These are phyloP conservation scores for Zoysia japonica DNA, from an alignment of 176 grass and related monocot genomes.

Conservation along the genomic window DNA sequence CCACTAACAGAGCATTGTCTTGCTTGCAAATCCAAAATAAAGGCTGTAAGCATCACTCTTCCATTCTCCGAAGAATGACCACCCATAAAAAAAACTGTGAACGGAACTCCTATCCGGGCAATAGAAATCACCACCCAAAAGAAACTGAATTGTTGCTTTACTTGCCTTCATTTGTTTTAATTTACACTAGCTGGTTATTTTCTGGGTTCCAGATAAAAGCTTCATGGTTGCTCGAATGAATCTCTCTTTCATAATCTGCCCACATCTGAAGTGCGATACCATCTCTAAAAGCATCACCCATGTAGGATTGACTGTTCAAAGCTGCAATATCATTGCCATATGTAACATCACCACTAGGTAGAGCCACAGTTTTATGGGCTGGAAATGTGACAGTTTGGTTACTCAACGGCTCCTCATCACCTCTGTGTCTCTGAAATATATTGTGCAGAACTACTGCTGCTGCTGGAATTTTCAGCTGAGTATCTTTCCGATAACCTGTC, in stretches of 20 bases:
- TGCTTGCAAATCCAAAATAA: neutral
- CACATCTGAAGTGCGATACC: conserved; percentile 50
- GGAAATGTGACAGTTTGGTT: neutral
- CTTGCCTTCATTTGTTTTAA: neutral
- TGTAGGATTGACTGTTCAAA: conserved; percentile 34
- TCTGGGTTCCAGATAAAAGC: neutral
- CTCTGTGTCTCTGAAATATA: conserved; percentile 44
- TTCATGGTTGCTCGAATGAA: neutral
- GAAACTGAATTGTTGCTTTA: neutral
- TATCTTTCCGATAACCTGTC: conserved; percentile 49
- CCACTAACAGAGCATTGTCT: neutral
- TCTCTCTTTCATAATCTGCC: conserved; percentile 25
- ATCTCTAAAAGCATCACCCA: conserved; percentile 38
- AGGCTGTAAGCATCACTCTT: neutral
- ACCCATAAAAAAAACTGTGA: neutral
- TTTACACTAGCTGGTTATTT: neutral
- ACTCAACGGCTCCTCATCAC: neutral
- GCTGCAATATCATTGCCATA: conserved; percentile 35
- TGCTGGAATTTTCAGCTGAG: conserved; percentile 51
- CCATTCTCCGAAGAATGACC: neutral
- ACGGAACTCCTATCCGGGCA: neutral
- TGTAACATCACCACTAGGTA: conserved; percentile 24
- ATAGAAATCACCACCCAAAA: too few relatives aligned
- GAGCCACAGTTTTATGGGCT: conserved; percentile 5
- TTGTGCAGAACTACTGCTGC: conserved; percentile 51